Percentiles rank a stretch among this genome's conserved stretches.
These are phyloP conservation scores for Noccaea bulbosa DNA, from an alignment of 345 rosid species.

Conservation along the genomic window DNA sequence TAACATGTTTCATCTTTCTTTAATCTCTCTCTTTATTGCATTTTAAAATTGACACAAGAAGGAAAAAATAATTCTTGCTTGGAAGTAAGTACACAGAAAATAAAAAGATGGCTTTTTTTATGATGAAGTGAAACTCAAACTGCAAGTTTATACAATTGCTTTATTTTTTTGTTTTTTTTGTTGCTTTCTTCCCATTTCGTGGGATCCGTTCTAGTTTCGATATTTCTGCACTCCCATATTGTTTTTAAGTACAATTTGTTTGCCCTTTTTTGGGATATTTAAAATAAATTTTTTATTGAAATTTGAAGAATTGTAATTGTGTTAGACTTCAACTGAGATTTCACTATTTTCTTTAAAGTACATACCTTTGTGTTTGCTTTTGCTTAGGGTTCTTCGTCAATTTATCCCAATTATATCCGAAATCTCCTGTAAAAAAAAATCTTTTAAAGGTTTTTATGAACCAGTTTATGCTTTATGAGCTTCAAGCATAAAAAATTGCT, in stretches of 20 bases:
- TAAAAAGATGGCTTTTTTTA: neutral
- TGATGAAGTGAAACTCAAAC: constrained; percentile 25
- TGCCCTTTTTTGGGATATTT: constrained; percentile 9
- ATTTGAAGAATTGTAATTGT: neutral
- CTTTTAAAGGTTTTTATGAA: neutral
- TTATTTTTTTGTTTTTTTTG: constrained; percentile 7
- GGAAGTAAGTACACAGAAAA: constrained; percentile 11
- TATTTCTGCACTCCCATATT: constrained; percentile 31
- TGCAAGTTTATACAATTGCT: constrained; percentile 8
- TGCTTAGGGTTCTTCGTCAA: neutral
- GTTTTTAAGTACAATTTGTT: constrained; percentile 27
- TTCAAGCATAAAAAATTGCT: neutral
- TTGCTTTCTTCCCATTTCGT: constrained; percentile 34
- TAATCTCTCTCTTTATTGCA: constrained; percentile 6
- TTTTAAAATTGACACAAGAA: constrained; percentile 13
- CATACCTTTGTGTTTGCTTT: neutral
- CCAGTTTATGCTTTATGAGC: neutral
- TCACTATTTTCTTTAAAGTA: neutral
- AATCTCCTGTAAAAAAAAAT: neutral
- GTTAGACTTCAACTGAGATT: constrained; percentile 10
- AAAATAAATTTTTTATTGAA: neutral
- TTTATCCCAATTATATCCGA: neutral
- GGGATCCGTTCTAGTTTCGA: constrained; percentile 38
- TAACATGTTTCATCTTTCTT: constrained; percentile 35
- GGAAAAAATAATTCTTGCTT: constrained; percentile 6